A percentile compares a stretch with the other conserved stretches of the same genome.
Conservation (phyloP, 2,329 filamentous ascomycete species). For the Penicillium sp. region DNA sequence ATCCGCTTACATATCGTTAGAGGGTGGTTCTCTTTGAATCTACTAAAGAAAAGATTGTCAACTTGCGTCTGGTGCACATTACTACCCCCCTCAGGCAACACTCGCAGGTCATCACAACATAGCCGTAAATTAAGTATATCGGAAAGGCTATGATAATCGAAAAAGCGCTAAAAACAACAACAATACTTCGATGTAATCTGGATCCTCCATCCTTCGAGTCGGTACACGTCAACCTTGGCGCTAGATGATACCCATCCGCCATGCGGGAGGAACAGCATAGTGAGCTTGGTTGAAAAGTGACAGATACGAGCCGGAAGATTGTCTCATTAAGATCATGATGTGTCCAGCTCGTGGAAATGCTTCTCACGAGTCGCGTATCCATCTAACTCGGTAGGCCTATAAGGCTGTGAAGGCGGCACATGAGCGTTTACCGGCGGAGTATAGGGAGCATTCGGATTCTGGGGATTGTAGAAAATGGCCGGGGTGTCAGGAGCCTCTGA, state of each 20-base stretch:
- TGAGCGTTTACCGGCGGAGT: not conserved
- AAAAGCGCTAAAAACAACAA: not conserved
- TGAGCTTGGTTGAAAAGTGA: not conserved
- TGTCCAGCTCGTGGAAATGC: not conserved
- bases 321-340: not conserved
- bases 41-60: too few species aligned
- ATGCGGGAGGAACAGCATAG: not conserved
- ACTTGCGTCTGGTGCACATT: too few species aligned
- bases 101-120: too few species aligned
- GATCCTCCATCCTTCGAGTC: not conserved
- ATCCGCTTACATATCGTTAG: too few species aligned
- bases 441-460: not conserved
- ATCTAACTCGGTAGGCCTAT: not conserved
- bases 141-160: not conserved
- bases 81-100: too few species aligned
- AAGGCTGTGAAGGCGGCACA: not conserved
- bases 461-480: not conserved
- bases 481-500: not conserved
- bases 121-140: not conserved
- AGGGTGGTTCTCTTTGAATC: too few species aligned
- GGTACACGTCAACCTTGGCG: not conserved
- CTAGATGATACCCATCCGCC: not conserved
- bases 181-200: not conserved
- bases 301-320: not conserved
- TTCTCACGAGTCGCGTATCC: not conserved